phyloP scores from a whole-genome alignment of 495 filamentous ascomycete genomes.

The Neurospora pannonica region DNA sequence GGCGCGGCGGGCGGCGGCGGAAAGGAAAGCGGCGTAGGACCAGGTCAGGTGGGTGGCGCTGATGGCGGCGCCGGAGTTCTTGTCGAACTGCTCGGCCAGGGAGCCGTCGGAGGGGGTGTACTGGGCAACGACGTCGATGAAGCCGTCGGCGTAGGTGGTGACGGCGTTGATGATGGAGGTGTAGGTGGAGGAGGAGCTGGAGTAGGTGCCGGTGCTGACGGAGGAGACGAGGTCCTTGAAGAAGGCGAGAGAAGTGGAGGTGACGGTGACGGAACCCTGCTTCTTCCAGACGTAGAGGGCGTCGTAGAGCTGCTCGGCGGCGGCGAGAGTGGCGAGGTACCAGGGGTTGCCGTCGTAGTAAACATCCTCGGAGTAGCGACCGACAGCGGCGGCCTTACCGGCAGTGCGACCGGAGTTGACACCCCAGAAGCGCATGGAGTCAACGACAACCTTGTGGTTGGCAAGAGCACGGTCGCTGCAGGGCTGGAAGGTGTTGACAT shows the following conservation, averaged over 20 bases:
- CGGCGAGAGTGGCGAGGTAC: constrained; percentile 56
- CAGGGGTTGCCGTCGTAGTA: constrained; percentile 62
- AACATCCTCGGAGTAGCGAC: constrained; percentile 58
- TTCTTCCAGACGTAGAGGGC: constrained; percentile 52
- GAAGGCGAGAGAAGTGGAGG: constrained; percentile 45
- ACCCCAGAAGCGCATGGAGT: constrained; percentile 55
- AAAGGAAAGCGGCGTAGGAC: constrained; percentile 58
- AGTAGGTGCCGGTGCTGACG: constrained; percentile 42
- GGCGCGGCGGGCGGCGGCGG: constrained; percentile 43
- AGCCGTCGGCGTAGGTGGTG: constrained; percentile 56
- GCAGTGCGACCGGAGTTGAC: constrained; percentile 43
- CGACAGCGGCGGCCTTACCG: constrained; percentile 50
- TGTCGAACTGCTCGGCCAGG: constrained; percentile 52
- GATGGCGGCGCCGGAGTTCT: constrained; percentile 38
- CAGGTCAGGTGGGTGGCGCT: constrained; percentile 57
- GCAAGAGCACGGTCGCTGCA: constrained; percentile 53
- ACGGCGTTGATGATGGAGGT: constrained; percentile 43
- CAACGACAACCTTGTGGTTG: constrained; percentile 54
- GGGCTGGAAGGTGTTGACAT: constrained; percentile 51
- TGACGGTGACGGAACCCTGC: constrained; percentile 43
- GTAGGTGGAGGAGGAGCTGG: constrained; percentile 36
- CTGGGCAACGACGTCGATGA: constrained; percentile 42
- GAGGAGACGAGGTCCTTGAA: constrained; percentile 44
- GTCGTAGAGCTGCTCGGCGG: constrained; percentile 58
- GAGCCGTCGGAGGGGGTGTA: constrained; percentile 43